phyloP scores from a whole-genome alignment of 208 protist genomes.

The Phytomonas sp. region DNA sequence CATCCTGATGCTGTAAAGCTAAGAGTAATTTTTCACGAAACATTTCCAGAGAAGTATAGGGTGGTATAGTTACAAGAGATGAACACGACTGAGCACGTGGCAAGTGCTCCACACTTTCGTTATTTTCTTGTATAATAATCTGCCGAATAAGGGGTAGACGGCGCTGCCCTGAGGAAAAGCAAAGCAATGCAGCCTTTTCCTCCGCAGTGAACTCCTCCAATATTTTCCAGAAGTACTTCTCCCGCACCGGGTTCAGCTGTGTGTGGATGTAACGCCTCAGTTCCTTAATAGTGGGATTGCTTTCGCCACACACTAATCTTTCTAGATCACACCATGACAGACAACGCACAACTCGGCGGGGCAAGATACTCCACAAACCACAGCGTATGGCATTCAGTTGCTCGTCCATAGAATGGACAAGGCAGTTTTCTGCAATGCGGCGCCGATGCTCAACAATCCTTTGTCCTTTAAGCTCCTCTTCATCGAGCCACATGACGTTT shows the following conservation, averaged over 20 bases:
- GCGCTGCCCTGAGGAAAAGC: conserved; percentile 82
- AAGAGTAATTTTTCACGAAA: conserved; percentile 74
- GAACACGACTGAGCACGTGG: conserved; percentile 86
- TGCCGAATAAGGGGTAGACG: conserved; percentile 63
- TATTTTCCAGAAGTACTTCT: conserved; percentile 79
- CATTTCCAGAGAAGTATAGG: conserved; percentile 67
- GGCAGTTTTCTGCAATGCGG: conserved; percentile 65
- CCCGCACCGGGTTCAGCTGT: conserved; percentile 35
- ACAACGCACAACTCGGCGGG: conserved; percentile 77
- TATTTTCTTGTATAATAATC: conserved; percentile 73
- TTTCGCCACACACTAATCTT: conserved; percentile 70
- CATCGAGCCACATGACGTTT: conserved; percentile 28
- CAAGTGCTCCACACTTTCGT: conserved; percentile 72
- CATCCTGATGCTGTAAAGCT: conserved; percentile 76
- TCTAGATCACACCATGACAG: conserved; percentile 84
- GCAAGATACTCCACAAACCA: conserved; percentile 70
- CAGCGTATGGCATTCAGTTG: conserved; percentile 75
- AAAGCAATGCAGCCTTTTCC: conserved; percentile 75
- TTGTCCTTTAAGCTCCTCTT: conserved; percentile 21
- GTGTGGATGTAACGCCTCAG: conserved; percentile 59
- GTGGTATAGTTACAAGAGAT: conserved; percentile 75
- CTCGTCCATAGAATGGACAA: conserved; percentile 82
- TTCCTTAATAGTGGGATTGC: conserved; percentile 49
- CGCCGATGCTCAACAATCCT: conserved; percentile 31
- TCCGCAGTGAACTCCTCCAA: conserved; percentile 73